Conservation (phyloP, 1,284 basidiomycete genomes). For the Cutaneotrichosporon mucoides region DNA sequence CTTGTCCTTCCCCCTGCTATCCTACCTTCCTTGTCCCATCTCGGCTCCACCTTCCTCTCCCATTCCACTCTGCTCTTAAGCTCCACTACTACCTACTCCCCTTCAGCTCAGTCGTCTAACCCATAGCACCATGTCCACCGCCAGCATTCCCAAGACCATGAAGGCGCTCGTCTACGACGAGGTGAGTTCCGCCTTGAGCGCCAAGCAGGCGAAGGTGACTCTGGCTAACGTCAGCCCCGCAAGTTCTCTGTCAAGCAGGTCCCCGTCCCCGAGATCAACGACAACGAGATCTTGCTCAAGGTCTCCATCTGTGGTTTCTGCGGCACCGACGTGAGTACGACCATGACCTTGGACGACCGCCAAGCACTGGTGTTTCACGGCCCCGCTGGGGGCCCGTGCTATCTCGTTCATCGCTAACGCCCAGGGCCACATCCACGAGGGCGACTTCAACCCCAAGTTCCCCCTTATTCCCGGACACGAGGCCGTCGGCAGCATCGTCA, state of each 20-base stretch:
- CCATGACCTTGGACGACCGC: too few relatives aligned
- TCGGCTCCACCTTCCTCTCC: too few relatives aligned
- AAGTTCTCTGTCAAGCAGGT: conserved; percentile 62
- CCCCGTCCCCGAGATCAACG: conserved; percentile 59
- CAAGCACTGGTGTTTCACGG: too few relatives aligned
- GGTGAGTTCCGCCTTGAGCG: too few relatives aligned
- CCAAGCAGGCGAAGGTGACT: too few relatives aligned
- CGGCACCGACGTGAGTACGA: conserved; percentile 60
- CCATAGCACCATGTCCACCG: background rate
- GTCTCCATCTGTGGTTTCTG: conserved; percentile 59
- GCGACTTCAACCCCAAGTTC: conserved; percentile 72
- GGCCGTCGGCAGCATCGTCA: conserved; percentile 64
- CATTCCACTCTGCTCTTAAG: too few relatives aligned
- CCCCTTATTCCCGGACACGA: conserved; percentile 80
- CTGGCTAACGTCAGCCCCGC: conserved; percentile 49
- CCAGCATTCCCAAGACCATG: conserved; percentile 28
- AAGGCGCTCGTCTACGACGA: conserved; percentile 42
- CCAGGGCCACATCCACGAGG: conserved; percentile 62
- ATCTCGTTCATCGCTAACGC: too few relatives aligned
- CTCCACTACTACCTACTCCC: too few relatives aligned
- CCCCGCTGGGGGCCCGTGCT: too few relatives aligned
- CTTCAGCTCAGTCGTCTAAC: background rate
- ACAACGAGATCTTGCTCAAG: conserved; percentile 68
- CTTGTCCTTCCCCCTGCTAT: too few relatives aligned
- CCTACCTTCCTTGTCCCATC: too few relatives aligned